These are phyloP conservation scores for Sugiyamaella lignohabitans DNA, from an alignment of 805 yeast species.

Conservation along the genomic window DNA sequence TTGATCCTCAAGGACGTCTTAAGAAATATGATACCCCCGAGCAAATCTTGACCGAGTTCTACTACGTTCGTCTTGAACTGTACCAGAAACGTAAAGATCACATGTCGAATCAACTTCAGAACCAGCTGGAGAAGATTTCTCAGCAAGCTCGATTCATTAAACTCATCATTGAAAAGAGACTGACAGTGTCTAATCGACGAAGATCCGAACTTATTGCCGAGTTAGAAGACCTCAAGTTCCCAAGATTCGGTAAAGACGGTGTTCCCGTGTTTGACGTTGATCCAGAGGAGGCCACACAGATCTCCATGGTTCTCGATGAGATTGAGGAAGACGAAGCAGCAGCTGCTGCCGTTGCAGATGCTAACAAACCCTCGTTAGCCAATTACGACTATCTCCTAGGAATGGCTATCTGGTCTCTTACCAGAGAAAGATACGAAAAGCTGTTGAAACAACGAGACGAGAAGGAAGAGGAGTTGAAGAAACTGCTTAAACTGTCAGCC, in stretches of 20 bases:
- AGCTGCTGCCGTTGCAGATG: slow-evolving; percentile 15
- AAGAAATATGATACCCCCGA: slow-evolving; percentile 69
- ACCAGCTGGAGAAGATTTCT: slow-evolving; percentile 65
- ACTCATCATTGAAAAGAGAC: slow-evolving; percentile 71
- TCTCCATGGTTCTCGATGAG: slow-evolving; percentile 23
- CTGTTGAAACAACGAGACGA: slow-evolving; percentile 66
- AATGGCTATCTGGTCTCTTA: slow-evolving; percentile 90
- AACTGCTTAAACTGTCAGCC: slow-evolving; percentile 59
- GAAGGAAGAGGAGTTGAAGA: slow-evolving; percentile 64
- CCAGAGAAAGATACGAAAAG: slow-evolving; percentile 83
- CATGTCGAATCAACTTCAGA: slow-evolving; percentile 59
- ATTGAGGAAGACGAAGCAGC: slow-evolving; percentile 23
- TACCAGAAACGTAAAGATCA: slow-evolving; percentile 88
- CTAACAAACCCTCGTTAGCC: slow-evolving; percentile 46
- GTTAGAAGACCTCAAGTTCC: slow-evolving; percentile 60
- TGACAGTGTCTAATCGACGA: slow-evolving; percentile 69
- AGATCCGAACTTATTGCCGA: slow-evolving; percentile 60
- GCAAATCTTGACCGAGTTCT: slow-evolving; percentile 79
- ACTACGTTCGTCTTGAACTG: slow-evolving; percentile 75
- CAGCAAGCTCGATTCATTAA: slow-evolving; percentile 89
- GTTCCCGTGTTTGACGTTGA: slow-evolving; percentile 41
- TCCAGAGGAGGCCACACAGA: slow-evolving; percentile 25
- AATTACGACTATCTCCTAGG: slow-evolving; percentile 83
- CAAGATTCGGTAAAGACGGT: slow-evolving; percentile 62
- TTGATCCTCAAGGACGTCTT: slow-evolving; percentile 83